These are phyloP conservation scores for Tetrapisispora fleetii DNA, from an alignment of 805 yeast genomes.

Conservation along the genomic window DNA sequence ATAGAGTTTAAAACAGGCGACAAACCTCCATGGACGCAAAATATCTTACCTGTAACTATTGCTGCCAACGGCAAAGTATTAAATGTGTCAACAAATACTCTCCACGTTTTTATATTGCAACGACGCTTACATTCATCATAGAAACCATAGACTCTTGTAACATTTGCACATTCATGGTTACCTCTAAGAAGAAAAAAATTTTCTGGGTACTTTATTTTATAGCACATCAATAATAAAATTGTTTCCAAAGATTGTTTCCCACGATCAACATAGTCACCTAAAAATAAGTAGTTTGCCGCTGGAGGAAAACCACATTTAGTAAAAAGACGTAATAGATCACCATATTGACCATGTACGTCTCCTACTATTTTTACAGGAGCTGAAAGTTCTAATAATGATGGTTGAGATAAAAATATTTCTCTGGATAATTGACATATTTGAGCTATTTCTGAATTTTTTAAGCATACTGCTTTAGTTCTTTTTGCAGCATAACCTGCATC, in stretches of 20 bases:
- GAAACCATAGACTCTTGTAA: conserved; percentile 91
- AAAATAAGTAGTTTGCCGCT: conserved; percentile 74
- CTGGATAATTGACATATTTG: conserved; percentile 77
- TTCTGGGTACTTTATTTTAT: conserved; percentile 92
- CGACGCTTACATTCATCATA: conserved; percentile 96
- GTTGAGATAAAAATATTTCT: conserved; percentile 82
- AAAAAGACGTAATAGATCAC: conserved; percentile 79
- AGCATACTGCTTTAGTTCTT: conserved; percentile 76
- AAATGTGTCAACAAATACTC: conserved; percentile 83
- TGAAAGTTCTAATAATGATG: conserved; percentile 74
- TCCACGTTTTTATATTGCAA: conserved; percentile 87
- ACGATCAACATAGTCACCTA: conserved; percentile 95
- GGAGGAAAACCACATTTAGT: conserved; percentile 97
- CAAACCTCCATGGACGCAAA: conserved; percentile 77
- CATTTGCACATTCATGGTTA: conserved; percentile 96
- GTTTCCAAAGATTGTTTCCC: conserved; percentile 95
- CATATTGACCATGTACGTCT: conserved; percentile 94
- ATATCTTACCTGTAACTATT: conserved; percentile 85
- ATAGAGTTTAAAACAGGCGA: conserved; percentile 58
- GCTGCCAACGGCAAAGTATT: conserved; percentile 93
- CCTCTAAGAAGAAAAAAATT: conserved; percentile 88
- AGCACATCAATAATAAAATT: conserved; percentile 72
- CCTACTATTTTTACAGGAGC: conserved; percentile 76
- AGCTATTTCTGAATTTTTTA: conserved; percentile 79
- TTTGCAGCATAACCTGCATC: conserved; percentile 96